A percentile compares a stretch with the other conserved stretches of the same genome.
phyloP scores from a whole-genome alignment of 2,329 filamentous ascomycete species.

The Bimuria novae-zelandiae region DNA sequence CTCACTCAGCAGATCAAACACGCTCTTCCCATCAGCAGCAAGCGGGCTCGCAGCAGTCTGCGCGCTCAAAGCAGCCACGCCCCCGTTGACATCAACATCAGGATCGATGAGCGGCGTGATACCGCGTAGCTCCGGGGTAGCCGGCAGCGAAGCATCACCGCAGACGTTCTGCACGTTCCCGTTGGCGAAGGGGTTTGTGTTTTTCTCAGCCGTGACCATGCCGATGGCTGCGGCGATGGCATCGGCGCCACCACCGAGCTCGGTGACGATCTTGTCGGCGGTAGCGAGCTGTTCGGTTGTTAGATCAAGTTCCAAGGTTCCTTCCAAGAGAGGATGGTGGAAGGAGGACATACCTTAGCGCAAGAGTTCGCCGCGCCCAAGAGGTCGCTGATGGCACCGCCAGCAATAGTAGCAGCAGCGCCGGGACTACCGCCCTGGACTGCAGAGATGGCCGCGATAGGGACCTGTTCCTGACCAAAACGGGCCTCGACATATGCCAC shows the following conservation, averaged over 20 bases:
- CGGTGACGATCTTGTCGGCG: conserved; percentile 66
- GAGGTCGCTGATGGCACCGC: conserved; percentile 64
- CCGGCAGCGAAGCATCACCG: conserved; percentile 65
- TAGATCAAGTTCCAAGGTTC: no score
- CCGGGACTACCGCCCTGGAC: conserved; percentile 62
- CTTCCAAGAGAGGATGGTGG: background rate
- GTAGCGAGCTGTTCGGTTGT: conserved; percentile 57
- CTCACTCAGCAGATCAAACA: conserved; percentile 66
- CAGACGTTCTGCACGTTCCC: conserved; percentile 65
- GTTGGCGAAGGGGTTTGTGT: conserved; percentile 71
- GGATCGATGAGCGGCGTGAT: conserved; percentile 72
- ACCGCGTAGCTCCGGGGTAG: conserved; percentile 64
- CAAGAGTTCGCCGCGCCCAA: conserved; percentile 69
- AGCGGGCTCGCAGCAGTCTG: conserved; percentile 60
- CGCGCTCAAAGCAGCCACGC: conserved; percentile 64
- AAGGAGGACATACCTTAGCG: conserved; percentile 55
- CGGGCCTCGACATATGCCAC: conserved; percentile 49
- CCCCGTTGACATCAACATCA: conserved; percentile 59
- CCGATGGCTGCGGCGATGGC: conserved; percentile 66
- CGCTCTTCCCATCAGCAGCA: conserved; percentile 63
- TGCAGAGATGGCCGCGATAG: conserved; percentile 59
- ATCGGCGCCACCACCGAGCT: conserved; percentile 63
- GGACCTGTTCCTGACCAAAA: conserved; percentile 67
- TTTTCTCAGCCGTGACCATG: conserved; percentile 71
- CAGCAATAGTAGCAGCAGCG: conserved; percentile 66